A percentile compares a stretch with the other conserved stretches of the same genome.
Evolutionary conservation across 2,329 filamentous ascomycete genomes (phyloP).

Genomic region (Talaromyces islandicus): DNA sequence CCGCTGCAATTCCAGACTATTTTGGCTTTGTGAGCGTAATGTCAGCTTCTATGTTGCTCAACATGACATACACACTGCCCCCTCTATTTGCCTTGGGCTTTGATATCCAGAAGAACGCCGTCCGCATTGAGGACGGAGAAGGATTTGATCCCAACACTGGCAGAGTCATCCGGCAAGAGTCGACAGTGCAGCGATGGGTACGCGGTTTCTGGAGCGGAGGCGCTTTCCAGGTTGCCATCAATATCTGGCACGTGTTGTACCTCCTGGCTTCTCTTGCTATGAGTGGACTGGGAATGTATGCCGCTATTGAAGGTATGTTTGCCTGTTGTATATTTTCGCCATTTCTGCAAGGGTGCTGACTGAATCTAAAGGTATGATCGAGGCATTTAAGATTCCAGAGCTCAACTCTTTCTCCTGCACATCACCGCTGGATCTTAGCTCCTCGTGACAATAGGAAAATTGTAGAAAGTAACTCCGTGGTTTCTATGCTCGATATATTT

Average conservation of each 20-base stretch:
- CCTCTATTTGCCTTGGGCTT: slow-evolving; percentile 27
- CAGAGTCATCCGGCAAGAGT: slow-evolving; percentile 12
- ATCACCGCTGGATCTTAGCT: slow-evolving; percentile 18
- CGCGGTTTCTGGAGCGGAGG: slow-evolving; percentile 20
- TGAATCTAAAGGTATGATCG: slow-evolving; percentile 16
- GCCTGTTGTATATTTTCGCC: neutral
- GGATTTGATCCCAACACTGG: slow-evolving; percentile 20
- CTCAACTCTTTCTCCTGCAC: slow-evolving; percentile 24
- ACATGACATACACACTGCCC: slow-evolving; percentile 45
- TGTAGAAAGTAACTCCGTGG: too few species aligned
- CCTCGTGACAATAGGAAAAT: neutral
- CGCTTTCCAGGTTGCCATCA: slow-evolving; percentile 12
- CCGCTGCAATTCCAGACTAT: slow-evolving; percentile 40
- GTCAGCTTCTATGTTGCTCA: slow-evolving; percentile 39
- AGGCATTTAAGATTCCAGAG: slow-evolving; percentile 20
- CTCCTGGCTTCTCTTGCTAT: slow-evolving; percentile 17
- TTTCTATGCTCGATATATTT: too few species aligned
- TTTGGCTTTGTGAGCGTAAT: slow-evolving; percentile 34
- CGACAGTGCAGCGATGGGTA: slow-evolving; percentile 14
- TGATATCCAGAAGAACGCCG: slow-evolving; percentile 22
- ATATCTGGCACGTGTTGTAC: slow-evolving; percentile 18
- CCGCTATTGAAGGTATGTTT: slow-evolving; percentile 16
- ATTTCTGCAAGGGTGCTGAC: neutral
- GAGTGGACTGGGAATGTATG: slow-evolving; percentile 20
- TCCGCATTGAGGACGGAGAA: slow-evolving; percentile 19